Percentiles rank a stretch among this genome's conserved stretches.
These are phyloP conservation scores for Samsoniella hepiali DNA, from an alignment of 2,329 filamentous ascomycete species.

Conservation along the genomic window DNA sequence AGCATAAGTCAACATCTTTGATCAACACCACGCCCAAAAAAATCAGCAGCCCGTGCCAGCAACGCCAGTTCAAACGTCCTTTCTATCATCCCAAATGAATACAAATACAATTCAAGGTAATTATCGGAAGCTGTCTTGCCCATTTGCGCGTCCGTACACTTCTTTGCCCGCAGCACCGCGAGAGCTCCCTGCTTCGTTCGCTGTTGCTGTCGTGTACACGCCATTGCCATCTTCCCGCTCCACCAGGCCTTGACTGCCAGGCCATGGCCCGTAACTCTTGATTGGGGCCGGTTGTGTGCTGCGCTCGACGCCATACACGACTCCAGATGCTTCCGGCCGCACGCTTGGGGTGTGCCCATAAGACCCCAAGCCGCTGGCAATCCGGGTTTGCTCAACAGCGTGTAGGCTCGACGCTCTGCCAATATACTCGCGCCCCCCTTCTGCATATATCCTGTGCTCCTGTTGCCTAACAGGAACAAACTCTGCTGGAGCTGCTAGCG, in stretches of 20 bases:
- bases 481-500: conserved; percentile 40
- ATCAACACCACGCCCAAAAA: not conserved
- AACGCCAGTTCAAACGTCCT: not conserved
- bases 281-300: not conserved
- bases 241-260: not conserved
- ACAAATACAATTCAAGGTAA: not conserved
- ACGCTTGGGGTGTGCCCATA: conserved; percentile 46
- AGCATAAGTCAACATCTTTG: not conserved
- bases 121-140: conserved; percentile 10
- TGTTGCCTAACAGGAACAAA: conserved; percentile 48
- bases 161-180: not conserved
- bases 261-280: conserved; percentile 7
- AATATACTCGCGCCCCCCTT: conserved; percentile 51
- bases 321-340: conserved; percentile 33
- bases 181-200: not conserved
- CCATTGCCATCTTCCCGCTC: not conserved
- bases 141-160: conserved; percentile 8
- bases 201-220: not conserved
- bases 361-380: conserved; percentile 39
- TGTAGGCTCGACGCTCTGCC: conserved; percentile 57
- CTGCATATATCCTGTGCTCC: conserved; percentile 43
- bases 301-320: conserved; percentile 10
- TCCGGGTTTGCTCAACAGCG: conserved; percentile 44
- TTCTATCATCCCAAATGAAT: not conserved
- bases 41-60: not conserved